Evolutionary conservation across 148 eudicot genomes (phyloP), one percentile per base, ranked within the genome.

Genomic region (Drosera capensis): DNA sequence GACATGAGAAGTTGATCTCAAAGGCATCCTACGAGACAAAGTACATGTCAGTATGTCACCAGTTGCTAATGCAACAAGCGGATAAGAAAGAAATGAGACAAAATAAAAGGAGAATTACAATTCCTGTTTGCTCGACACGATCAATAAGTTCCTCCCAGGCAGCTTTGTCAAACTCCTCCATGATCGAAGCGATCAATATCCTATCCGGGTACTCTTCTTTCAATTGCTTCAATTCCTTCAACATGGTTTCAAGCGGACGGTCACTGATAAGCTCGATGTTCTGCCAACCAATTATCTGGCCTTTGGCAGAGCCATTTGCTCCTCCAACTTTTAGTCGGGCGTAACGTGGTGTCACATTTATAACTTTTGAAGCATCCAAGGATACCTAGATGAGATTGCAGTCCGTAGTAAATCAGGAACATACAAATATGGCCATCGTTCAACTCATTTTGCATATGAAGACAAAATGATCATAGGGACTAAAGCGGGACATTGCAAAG

Each of bases 61-160:
- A n/a, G n/a, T n/a, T n/a, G n/a, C n/a, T n/a, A n/a, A n/a, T n/a
- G n/a, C 15, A 51, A 1, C 7, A 0, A 9, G 9, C 12, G n/a
- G 13, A 51, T 26, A 25, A 18, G 39, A 53, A 14, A 56, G 14
- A 8, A 14, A 14, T 34, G 21, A 43, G 1, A 30, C 19, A 36
- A 40, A 34, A 43, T 34, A 0, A 37, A 9, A 20, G 47, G 52
- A 40, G 43, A 49, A 66, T 71, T 78, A 90, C 99, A 55, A 90
- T 45, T 57, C 99, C 95, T 42, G 99, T 85, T 66, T 90, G 85
- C 84, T 90, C 99, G 25, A 78, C 82, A 48, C 95, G 77, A 36
- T 78, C 88, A 54, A 90, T 76, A 50, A 90, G 88, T 56, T 90
- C 99, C 55, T 90, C 85, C 99, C 99, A 90, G 41, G 82, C 95